Evolutionary conservation across 176 grass and related monocot species (phyloP).

Genomic region (Typha latifolia): DNA sequence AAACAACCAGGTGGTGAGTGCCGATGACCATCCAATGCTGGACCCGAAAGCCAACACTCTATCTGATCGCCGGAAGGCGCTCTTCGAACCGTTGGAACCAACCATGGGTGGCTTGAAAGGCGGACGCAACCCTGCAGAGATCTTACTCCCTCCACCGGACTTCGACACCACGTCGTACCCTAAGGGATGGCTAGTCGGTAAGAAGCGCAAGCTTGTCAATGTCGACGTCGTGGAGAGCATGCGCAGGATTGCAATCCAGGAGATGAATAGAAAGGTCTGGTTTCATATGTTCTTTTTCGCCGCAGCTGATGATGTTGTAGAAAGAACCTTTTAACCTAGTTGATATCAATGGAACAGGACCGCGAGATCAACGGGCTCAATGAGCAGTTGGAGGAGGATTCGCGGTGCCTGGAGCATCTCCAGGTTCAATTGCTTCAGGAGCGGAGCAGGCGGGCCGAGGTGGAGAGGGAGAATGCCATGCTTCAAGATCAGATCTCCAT

Average conservation of each 20-base stretch:
- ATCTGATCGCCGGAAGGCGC: slow-evolving; percentile 69
- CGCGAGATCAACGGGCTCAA: slow-evolving; percentile 85
- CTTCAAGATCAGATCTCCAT: slow-evolving; percentile 78
- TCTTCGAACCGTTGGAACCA: slow-evolving; percentile 79
- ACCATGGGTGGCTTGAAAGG: slow-evolving; percentile 27
- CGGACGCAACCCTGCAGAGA: slow-evolving; percentile 30
- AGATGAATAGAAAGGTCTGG: slow-evolving; percentile 98
- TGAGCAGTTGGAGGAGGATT: slow-evolving; percentile 89
- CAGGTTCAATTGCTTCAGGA: slow-evolving; percentile 71
- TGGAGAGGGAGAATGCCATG: slow-evolving; percentile 72
- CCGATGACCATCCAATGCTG: slow-evolving; percentile 19
- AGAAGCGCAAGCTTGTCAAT: slow-evolving; percentile 97
- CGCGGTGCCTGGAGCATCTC: slow-evolving; percentile 66
- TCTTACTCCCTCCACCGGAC: slow-evolving; percentile 88
- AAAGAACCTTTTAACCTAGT: background rate
- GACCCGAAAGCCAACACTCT: slow-evolving; percentile 38
- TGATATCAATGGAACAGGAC: slow-evolving; percentile 42
- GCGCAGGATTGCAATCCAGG: slow-evolving; percentile 80
- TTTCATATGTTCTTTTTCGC: slow-evolving; percentile 22
- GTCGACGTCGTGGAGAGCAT: slow-evolving; percentile 99
- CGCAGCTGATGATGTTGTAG: slow-evolving; percentile 1
- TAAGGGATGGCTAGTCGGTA: slow-evolving; percentile 87
- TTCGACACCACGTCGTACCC: slow-evolving; percentile 74
- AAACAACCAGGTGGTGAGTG: background rate
- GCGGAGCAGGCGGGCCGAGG: slow-evolving; percentile 64